Percentiles rank a stretch among this genome's conserved stretches.
phyloP scores from a whole-genome alignment of 371 early-diverging fungal species.

The Mucor plumbeus region DNA sequence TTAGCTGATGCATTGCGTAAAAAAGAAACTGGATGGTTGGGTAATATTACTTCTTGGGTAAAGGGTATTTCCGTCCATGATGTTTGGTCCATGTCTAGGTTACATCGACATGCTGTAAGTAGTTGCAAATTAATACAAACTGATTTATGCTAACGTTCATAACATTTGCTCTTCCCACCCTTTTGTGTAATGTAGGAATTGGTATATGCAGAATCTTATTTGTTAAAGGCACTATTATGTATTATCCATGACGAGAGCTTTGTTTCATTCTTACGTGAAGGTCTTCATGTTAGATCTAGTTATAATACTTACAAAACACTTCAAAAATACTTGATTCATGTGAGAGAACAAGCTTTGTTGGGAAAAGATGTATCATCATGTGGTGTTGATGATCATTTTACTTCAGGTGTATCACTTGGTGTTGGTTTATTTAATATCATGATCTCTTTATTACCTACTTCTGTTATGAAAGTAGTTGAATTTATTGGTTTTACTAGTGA shows the following conservation, averaged over 20 bases:
- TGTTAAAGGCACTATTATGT: constrained; percentile 71
- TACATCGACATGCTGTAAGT: constrained; percentile 75
- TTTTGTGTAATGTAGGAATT: constrained; percentile 56
- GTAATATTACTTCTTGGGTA: constrained; percentile 42
- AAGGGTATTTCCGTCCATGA: constrained; percentile 44
- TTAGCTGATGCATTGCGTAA: constrained; percentile 62
- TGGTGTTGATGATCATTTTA: constrained; percentile 73
- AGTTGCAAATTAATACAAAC: background rate
- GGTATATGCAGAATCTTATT: constrained; percentile 74
- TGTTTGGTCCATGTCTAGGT: constrained; percentile 64
- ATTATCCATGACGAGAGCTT: constrained; percentile 75
- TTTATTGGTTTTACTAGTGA: constrained; percentile 78
- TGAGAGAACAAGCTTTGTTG: constrained; percentile 38
- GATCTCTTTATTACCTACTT: constrained; percentile 54
- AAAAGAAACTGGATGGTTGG: constrained; percentile 43
- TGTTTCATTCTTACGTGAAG: constrained; percentile 74
- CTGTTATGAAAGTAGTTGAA: constrained; percentile 59
- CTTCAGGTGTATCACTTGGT: constrained; percentile 77
- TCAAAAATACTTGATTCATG: constrained; percentile 56
- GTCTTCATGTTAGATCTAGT: constrained; percentile 70
- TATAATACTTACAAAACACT: constrained; percentile 68
- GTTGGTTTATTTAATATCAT: constrained; percentile 65
- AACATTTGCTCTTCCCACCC: constrained; percentile 12
- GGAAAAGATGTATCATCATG: constrained; percentile 40
- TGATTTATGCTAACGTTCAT: constrained; percentile 4